Conservation (phyloP, 163 green algal genomes). For the Chlamydomonas reinhardtii region DNA sequence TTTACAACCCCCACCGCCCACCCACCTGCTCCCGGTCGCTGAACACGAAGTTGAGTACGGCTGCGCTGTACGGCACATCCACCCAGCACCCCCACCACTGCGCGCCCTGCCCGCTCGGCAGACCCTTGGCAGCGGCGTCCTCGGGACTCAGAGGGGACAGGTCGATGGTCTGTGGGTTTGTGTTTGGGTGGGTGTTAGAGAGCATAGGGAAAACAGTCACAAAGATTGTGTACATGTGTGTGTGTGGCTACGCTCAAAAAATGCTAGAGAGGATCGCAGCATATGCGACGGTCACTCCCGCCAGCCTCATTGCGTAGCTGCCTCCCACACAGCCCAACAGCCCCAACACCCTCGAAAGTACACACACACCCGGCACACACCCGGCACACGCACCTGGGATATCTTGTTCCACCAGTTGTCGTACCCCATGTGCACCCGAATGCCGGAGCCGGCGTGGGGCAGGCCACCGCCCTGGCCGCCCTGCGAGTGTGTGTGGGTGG, state of each 20-base stretch:
- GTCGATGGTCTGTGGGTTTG: conserved; percentile 42
- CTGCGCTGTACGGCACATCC: conserved; percentile 70
- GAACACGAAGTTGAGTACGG: conserved; percentile 85
- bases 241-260: no score
- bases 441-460: conserved; percentile 40
- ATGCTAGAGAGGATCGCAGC: no score
- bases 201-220: no score
- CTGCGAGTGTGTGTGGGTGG: no score
- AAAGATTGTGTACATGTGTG: no score
- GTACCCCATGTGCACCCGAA: conserved; percentile 81
- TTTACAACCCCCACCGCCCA: no score
- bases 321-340: no score
- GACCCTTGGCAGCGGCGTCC: conserved; percentile 26
- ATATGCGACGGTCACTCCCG: no score
- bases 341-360: no score
- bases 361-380: no score
- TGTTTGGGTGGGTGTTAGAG: not conserved
- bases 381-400: conserved; percentile 63
- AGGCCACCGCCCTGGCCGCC: conserved; percentile 40
- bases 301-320: no score
- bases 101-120: conserved; percentile 13
- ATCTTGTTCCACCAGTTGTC: conserved; percentile 85
- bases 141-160: conserved; percentile 41
- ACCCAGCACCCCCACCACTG: conserved; percentile 64
- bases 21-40: conserved; percentile 53